These are phyloP conservation scores for Dianthus caryophyllus DNA, from an alignment of 148 eudicot species.

Conservation along the genomic window DNA sequence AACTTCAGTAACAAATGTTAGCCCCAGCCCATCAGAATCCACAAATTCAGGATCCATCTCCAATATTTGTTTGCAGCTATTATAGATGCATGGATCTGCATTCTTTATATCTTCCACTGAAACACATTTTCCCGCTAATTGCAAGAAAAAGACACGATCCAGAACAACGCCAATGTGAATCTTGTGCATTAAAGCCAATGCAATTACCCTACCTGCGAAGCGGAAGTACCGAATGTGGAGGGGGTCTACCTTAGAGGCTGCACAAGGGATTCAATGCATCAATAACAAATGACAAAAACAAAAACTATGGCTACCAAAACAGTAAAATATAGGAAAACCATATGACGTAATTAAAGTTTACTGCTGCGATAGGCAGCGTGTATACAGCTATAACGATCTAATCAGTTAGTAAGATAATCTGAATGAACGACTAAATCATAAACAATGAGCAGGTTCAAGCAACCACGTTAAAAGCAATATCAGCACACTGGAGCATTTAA, in stretches of 20 bases:
- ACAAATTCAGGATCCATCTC: constrained; percentile 76
- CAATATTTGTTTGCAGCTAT: constrained; percentile 79
- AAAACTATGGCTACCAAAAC: not conserved
- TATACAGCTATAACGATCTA: not conserved
- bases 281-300: not conserved
- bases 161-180: constrained; percentile 81
- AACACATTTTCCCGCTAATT: constrained; percentile 56
- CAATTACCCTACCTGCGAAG: constrained; percentile 81
- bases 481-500: not conserved
- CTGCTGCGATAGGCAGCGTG: not conserved
- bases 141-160: constrained; percentile 72
- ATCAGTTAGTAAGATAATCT: not conserved
- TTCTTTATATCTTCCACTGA: constrained; percentile 69
- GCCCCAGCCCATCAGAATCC: constrained; percentile 79
- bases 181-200: constrained; percentile 85
- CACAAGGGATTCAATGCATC: constrained; percentile 21
- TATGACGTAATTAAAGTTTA: not conserved
- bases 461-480: not conserved
- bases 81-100: constrained; percentile 81
- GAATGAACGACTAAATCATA: not conserved
- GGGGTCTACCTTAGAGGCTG: constrained; percentile 86
- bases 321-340: not conserved
- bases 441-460: not conserved
- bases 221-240: constrained; percentile 66
- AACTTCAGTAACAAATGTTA: constrained; percentile 75